Evolutionary conservation across 2,329 filamentous ascomycete genomes (phyloP).

Genomic region (Clarireedia monteithiana): DNA sequence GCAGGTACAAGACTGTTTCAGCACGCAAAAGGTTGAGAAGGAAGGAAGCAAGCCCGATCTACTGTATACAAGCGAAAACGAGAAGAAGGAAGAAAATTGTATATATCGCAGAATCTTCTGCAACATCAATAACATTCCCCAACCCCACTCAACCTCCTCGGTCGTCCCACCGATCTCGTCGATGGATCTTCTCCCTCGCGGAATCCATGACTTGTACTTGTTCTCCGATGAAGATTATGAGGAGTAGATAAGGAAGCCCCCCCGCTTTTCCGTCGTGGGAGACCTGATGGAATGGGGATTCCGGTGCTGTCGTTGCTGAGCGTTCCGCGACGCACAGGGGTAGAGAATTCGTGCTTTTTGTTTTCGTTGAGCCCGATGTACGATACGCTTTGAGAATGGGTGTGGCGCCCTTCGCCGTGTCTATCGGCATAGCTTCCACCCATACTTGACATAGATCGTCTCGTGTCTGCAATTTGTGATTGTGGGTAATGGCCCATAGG

Average conservation of each 20-base stretch:
- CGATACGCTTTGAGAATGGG: constrained; percentile 30
- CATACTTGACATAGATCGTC: constrained; percentile 27
- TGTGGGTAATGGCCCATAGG: constrained; percentile 30
- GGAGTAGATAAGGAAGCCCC: constrained; percentile 27
- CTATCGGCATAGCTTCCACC: constrained; percentile 24
- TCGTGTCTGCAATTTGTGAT: constrained; percentile 24
- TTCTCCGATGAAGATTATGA: constrained; percentile 16
- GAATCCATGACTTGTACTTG: constrained; percentile 22
- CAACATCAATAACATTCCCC: constrained; percentile 46
- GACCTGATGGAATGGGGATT: constrained; percentile 37
- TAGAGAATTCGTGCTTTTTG: constrained; percentile 29
- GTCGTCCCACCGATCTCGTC: constrained; percentile 13
- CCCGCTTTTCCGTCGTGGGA: constrained; percentile 45
- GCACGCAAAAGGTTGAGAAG: too few relatives aligned
- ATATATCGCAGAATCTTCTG: not conserved
- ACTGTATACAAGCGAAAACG: constrained; percentile 8
- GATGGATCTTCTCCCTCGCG: constrained; percentile 18
- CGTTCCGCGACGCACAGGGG: constrained; percentile 31
- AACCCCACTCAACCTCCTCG: constrained; percentile 43
- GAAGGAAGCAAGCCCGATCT: not conserved
- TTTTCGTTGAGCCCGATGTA: constrained; percentile 24
- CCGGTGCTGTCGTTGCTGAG: constrained; percentile 34
- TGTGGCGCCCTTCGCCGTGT: constrained; percentile 22
- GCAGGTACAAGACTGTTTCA: too few relatives aligned
- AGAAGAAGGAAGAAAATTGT: not conserved